Base-by-base conservation (phyloP, 1,284 basidiomycete genomes). In the Austroboletus novae-zelandiae region DNA sequence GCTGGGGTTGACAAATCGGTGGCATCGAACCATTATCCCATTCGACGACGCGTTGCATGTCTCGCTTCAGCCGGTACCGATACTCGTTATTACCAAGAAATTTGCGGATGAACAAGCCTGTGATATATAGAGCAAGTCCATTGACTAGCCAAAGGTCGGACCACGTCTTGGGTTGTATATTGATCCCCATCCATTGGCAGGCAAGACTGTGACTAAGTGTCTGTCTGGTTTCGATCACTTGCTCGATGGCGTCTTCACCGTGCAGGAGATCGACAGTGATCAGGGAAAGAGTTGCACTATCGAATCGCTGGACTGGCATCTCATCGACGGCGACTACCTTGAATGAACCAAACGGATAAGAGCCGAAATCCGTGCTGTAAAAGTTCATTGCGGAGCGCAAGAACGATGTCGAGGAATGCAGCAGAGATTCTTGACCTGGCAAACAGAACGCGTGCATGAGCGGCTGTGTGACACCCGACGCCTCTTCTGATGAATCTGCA, bases 61-160 rank as follows among this genome's bases (percentile, higher is more conserved):
- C 97, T 69, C 94, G 95, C 74, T 96, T 96, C 62, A 99, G 71
- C 46, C 93, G 79, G 70, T 94, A 99, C 3, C 96, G 84, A 64
- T 98, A 99, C 67, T 99, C 97, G 75, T 99, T 99, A 71, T 91
- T 97, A 20, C 97, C 97, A 55, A 98, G 78, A 7, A 96, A 74
- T 62, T 89, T 89, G 50, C 89, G 84, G 58, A 97, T 74, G 72
- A 94, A 98, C 42, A 96, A 79, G 13, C 89, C 88, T 23, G 91
- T 89, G 63, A 99, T 89, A 68, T 98, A 96, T 31, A 94, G 77
- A 11, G 92, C 88, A 25, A 99, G 75, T 2, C 96, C 97, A 59
- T 96, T 92, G 56, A 96, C 86, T 15, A 99, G 83, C 97, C 97
- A 99, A 8, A 87, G 84, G 70, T 99, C 97, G 9, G 94, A 90